These are phyloP conservation scores for Podospora didyma DNA, from an alignment of 495 filamentous ascomycete genomes.

Conservation along the genomic window DNA sequence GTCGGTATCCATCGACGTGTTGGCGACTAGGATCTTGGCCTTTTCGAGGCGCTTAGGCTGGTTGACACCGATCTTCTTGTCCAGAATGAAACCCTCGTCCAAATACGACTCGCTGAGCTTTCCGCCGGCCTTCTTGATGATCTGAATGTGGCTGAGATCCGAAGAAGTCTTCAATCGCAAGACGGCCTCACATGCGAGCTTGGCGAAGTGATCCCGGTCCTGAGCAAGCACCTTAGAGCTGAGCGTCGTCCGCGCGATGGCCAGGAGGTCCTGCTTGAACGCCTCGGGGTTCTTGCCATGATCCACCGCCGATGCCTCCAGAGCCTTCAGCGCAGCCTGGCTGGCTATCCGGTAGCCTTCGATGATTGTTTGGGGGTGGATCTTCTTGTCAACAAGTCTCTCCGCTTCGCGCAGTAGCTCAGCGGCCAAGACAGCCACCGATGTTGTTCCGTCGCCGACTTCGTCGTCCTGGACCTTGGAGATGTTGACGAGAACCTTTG, in stretches of 20 bases:
- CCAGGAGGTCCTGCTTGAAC: slow-evolving; percentile 84
- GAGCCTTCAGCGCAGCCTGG: slow-evolving; percentile 74
- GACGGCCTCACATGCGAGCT: slow-evolving; percentile 89
- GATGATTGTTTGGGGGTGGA: slow-evolving; percentile 99
- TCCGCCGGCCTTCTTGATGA: slow-evolving; percentile 98
- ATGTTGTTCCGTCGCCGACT: slow-evolving; percentile 87
- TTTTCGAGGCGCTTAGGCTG: slow-evolving; percentile 97
- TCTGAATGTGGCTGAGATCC: slow-evolving; percentile 95
- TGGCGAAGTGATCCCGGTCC: slow-evolving; percentile 87
- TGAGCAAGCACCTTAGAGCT: slow-evolving; percentile 97
- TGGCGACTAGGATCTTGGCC: slow-evolving; percentile 94
- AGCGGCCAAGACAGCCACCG: slow-evolving; percentile 86
- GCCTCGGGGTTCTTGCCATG: slow-evolving; percentile 75
- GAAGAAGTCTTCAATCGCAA: slow-evolving; percentile 85
- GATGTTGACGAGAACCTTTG: slow-evolving; percentile 97
- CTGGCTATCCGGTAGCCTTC: slow-evolving; percentile 98
- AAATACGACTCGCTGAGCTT: slow-evolving; percentile 96
- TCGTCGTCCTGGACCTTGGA: slow-evolving; percentile 99
- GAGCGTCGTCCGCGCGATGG: slow-evolving; percentile 93
- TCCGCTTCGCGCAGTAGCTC: slow-evolving; percentile 95
- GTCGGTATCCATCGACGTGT: slow-evolving; percentile 98
- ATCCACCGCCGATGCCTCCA: slow-evolving; percentile 81
- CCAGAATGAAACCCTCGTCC: slow-evolving; percentile 96
- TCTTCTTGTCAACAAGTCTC: slow-evolving; percentile 93
- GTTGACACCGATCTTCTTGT: slow-evolving; percentile 98